Evolutionary conservation across 139 green algal species (phyloP), one percentile per base, ranked within the genome.

Genomic region (Chlorella sorokiniana): DNA sequence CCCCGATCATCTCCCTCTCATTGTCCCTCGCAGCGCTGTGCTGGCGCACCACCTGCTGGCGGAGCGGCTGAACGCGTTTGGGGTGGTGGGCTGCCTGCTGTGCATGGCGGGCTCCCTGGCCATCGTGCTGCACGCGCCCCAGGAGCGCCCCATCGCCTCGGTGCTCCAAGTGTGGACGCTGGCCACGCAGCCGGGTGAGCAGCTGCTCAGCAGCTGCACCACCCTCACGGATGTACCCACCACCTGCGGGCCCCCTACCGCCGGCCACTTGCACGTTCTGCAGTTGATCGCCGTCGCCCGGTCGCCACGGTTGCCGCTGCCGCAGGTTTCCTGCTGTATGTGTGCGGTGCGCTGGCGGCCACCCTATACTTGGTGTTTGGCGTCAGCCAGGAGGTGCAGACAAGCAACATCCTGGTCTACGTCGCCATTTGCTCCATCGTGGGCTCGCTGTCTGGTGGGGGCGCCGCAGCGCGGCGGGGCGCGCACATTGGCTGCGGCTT

Each of bases 341-440:
- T 88, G 2, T 41, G 89, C 0, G 76, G 86, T 23, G 90, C 92
- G 3, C 68, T 96, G 9, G 78, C 42, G 0, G 56, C 89, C 7
- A 90, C 91, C 4, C 44, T 93, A 10, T 91, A 92, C 59, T 88
- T 98, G 4, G 90, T 95, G 9, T 89, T 85, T 35, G 78, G 84
- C 16, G 85, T 96, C 9, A 83, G 87, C 5, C 89, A 91, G 0
- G 83, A 89, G 70, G 85, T 94, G 69, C 94, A 95, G 37, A 83
- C 84, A 51, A 90, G 76, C 61, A 93, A 95, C 71, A 91, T 99
- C 14, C 90, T 99, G 40, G 94, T 99, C 11, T 98, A 97, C 86
- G 84, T 99, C 7, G 92, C 72, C 67, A 99, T 99, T 63, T 99
- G 96, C 91, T 98, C 93, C 37, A 79, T 98, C 33, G 86, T 97